A percentile compares a stretch with the other conserved stretches of the same genome.
phyloP scores from a whole-genome alignment of 257 asterid species.

The Prunella vulgaris region DNA sequence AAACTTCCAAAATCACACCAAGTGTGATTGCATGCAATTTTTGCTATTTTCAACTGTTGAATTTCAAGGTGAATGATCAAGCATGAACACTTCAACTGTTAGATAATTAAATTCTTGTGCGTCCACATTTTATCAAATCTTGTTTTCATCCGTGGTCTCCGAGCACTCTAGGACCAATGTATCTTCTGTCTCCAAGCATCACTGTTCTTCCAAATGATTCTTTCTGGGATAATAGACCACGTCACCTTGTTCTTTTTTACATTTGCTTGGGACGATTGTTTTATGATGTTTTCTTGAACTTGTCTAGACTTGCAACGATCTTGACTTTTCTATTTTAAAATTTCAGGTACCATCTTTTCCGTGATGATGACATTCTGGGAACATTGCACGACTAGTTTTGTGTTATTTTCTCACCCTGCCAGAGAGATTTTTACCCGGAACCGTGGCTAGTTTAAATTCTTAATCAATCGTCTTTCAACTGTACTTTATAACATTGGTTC shows the following conservation, averaged over 20 bases:
- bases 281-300: background rate
- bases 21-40: background rate
- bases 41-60: background rate
- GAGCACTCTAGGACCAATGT: background rate
- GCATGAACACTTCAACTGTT: background rate
- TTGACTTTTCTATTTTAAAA: background rate
- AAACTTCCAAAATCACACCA: background rate
- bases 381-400: slow-evolving; percentile 34
- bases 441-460: background rate
- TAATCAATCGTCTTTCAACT: background rate
- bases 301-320: background rate
- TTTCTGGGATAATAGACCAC: background rate
- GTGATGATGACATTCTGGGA: slow-evolving; percentile 59
- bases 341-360: slow-evolving; percentile 55
- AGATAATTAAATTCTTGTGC: background rate
- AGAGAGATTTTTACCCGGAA: slow-evolving; percentile 3
- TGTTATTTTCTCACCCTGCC: slow-evolving; percentile 10
- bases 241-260: background rate
- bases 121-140: background rate
- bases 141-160: background rate
- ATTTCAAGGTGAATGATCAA: background rate
- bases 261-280: background rate
- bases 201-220: background rate
- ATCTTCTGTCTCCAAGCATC: background rate
- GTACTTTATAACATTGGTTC: background rate